Evolutionary conservation across 352 stramenopile genomes (phyloP).

Genomic region (Pythium insidiosum): DNA sequence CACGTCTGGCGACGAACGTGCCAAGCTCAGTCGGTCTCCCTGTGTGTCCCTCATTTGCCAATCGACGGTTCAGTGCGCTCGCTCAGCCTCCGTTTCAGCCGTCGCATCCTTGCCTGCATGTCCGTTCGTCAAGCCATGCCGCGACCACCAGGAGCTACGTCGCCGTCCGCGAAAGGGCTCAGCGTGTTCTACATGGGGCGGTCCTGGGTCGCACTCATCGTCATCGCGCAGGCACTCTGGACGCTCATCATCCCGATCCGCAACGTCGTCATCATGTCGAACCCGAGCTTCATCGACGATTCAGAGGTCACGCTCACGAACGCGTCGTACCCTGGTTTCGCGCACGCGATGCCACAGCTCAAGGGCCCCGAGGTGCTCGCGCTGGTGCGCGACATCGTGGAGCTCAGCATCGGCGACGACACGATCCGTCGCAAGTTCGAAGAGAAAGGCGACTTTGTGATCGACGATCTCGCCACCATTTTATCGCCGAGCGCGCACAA

Average conservation of each 20-base stretch:
- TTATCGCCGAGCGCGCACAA: neutral
- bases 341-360: neutral
- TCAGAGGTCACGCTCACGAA: neutral
- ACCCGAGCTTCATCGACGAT: neutral
- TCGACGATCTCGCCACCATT: neutral
- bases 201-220: neutral
- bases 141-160: too few relatives aligned
- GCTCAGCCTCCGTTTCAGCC: too few relatives aligned
- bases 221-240: neutral
- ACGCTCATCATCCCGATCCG: neutral
- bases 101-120: too few relatives aligned
- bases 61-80: too few relatives aligned
- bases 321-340: neutral
- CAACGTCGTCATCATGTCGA: neutral
- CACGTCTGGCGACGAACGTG: too few relatives aligned
- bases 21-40: too few relatives aligned
- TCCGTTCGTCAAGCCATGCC: too few relatives aligned
- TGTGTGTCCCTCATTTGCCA: too few relatives aligned
- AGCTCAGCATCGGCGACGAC: neutral
- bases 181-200: too few relatives aligned
- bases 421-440: neutral
- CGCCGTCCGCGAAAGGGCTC: too few relatives aligned
- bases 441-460: neutral
- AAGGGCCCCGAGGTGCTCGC: neutral
- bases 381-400: neutral